phyloP scores from a whole-genome alignment of 1,284 basidiomycete species.

The Ustilago xerochloae region DNA sequence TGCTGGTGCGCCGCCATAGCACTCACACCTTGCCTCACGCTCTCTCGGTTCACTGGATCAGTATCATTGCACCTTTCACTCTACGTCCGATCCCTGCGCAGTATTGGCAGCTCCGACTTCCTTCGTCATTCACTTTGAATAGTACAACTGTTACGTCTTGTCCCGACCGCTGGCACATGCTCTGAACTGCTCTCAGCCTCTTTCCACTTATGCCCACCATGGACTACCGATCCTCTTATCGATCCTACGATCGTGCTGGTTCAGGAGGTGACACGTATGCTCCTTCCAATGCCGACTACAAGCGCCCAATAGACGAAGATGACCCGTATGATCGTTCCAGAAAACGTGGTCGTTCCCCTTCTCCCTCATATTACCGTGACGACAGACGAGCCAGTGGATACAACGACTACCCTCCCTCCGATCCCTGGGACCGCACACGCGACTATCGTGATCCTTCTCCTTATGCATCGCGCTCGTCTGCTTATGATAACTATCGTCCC shows the following conservation, averaged over 20 bases:
- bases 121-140: too few relatives aligned
- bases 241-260: conserved; percentile 35
- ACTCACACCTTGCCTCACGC: too few relatives aligned
- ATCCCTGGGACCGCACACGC: conserved; percentile 45
- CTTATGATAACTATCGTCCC: conserved; percentile 35
- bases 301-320: conserved; percentile 32
- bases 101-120: too few relatives aligned
- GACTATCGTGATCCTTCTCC: conserved; percentile 37
- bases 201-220: conserved; percentile 2
- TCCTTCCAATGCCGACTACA: conserved; percentile 8
- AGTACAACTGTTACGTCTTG: too few relatives aligned
- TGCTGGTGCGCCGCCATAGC: too few relatives aligned
- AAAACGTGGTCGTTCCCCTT: conserved; percentile 50
- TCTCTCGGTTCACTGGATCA: too few relatives aligned
- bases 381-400: conserved; percentile 28
- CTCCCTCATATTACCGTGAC: conserved; percentile 34
- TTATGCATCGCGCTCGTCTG: conserved; percentile 25
- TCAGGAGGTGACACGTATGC: conserved; percentile 12
- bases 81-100: too few relatives aligned
- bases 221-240: conserved; percentile 47
- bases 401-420: conserved; percentile 27
- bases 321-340: conserved; percentile 43
- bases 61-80: too few relatives aligned
- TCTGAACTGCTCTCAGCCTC: neutral
- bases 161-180: conserved; percentile 4